These are phyloP conservation scores for Fusarium xylarioides DNA, from an alignment of 2,329 filamentous ascomycete genomes.

Conservation along the genomic window DNA sequence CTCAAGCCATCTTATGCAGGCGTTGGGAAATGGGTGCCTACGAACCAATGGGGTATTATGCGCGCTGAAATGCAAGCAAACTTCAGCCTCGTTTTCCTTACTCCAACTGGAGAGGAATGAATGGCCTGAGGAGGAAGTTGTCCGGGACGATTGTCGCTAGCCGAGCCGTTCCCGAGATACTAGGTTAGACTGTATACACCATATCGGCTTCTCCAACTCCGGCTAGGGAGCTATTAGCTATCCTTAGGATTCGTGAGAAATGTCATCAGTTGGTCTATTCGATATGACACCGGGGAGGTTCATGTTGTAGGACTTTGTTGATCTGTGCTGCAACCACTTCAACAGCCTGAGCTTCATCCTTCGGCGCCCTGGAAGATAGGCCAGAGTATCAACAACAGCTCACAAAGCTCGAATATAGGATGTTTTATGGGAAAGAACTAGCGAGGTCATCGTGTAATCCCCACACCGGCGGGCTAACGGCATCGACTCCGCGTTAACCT, in stretches of 20 bases:
- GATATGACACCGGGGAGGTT: constrained; percentile 42
- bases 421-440: constrained; percentile 40
- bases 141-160: constrained; percentile 66
- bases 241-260: background rate
- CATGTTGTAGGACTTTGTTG: constrained; percentile 49
- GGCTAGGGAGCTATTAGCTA: background rate
- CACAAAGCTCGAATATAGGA: constrained; percentile 32
- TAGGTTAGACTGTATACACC: constrained; percentile 57
- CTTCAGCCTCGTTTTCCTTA: constrained; percentile 47
- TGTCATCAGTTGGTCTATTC: background rate
- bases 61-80: constrained; percentile 67
- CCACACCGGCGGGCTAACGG: constrained; percentile 33
- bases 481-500: constrained; percentile 47
- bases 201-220: constrained; percentile 57
- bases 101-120: constrained; percentile 60
- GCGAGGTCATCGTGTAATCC: constrained; percentile 38
- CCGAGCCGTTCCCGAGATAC: constrained; percentile 54
- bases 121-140: constrained; percentile 64
- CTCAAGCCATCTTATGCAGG: constrained; percentile 67
- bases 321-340: constrained; percentile 56
- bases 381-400: constrained; percentile 58
- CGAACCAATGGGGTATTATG: constrained; percentile 68
- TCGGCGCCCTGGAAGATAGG: constrained; percentile 67
- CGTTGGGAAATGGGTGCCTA: constrained; percentile 65
- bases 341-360: constrained; percentile 61